phyloP scores from a whole-genome alignment of 495 filamentous ascomycete genomes.

The Parathielavia hyrcaniae region DNA sequence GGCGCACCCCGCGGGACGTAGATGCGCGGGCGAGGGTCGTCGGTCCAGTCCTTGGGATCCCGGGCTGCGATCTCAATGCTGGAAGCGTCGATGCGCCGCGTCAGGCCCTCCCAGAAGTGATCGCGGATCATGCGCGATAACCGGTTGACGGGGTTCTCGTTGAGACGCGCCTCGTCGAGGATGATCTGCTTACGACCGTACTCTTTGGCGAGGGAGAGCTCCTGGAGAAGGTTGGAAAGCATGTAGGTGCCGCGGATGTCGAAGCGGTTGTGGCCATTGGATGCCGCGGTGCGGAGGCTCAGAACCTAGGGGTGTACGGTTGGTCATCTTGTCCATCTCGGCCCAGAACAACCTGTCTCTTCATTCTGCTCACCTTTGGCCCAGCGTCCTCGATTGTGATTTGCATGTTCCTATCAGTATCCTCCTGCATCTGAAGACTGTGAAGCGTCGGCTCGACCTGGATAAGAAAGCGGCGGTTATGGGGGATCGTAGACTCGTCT shows the following conservation, averaged over 20 bases:
- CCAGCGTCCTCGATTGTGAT: conserved; percentile 95
- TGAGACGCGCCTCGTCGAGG: conserved; percentile 78
- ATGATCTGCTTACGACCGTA: conserved; percentile 78
- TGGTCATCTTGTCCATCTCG: background rate
- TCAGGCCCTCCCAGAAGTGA: conserved; percentile 85
- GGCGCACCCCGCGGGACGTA: conserved; percentile 82
- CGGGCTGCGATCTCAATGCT: conserved; percentile 78
- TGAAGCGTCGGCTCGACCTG: conserved; percentile 70
- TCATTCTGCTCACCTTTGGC: conserved; percentile 64
- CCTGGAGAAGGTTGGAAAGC: conserved; percentile 90
- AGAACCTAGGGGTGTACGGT: conserved; percentile 43
- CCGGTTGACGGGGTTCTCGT: conserved; percentile 86
- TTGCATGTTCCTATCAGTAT: conserved; percentile 85
- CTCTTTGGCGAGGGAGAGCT: conserved; percentile 81
- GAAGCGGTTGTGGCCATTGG: conserved; percentile 72
- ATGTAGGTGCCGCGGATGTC: conserved; percentile 92
- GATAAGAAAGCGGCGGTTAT: conserved; percentile 66
- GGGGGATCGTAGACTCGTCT: conserved; percentile 44
- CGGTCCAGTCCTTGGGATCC: conserved; percentile 89
- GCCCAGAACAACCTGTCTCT: background rate
- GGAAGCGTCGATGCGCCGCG: conserved; percentile 77
- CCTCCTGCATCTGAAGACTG: conserved; percentile 68
- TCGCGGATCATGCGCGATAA: conserved; percentile 77
- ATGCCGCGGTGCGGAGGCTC: conserved; percentile 76
- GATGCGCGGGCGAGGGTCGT: conserved; percentile 80